These are phyloP conservation scores for Lathyrus tuberosus DNA, from an alignment of 306 rosid species.

Conservation along the genomic window DNA sequence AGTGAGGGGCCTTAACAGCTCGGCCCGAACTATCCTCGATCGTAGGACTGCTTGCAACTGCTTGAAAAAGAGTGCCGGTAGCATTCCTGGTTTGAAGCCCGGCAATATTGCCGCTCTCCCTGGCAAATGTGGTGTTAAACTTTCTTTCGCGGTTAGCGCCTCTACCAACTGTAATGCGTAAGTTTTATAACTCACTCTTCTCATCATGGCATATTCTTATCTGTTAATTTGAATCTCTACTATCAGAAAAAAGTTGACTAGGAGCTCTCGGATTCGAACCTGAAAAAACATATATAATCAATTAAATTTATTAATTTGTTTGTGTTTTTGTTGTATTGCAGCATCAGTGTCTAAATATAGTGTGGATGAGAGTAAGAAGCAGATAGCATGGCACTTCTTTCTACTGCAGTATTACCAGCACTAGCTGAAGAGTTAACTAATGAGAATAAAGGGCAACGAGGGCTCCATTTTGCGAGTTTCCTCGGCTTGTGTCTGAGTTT, in stretches of 20 bases:
- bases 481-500: neutral
- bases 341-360: neutral
- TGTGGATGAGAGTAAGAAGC: neutral
- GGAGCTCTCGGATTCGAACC: too few relatives aligned
- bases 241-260: too few relatives aligned
- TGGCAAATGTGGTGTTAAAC: slow-evolving; percentile 35
- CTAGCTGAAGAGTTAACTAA: neutral
- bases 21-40: slow-evolving; percentile 35
- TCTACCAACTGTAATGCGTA: slow-evolving; percentile 45
- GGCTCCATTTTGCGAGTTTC: neutral
- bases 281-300: too few relatives aligned
- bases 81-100: slow-evolving; percentile 3
- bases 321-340: neutral
- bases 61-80: slow-evolving; percentile 32
- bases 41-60: slow-evolving; percentile 46
- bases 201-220: too few relatives aligned
- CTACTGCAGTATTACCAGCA: neutral
- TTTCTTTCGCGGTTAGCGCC: slow-evolving; percentile 64
- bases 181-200: neutral
- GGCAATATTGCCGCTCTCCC: neutral
- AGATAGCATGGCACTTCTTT: neutral
- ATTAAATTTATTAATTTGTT: neutral
- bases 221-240: too few relatives aligned
- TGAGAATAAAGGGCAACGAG: neutral
- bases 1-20: neutral